Conservation (phyloP, 345 rosid genomes). For the Brassica rapa region DNA sequence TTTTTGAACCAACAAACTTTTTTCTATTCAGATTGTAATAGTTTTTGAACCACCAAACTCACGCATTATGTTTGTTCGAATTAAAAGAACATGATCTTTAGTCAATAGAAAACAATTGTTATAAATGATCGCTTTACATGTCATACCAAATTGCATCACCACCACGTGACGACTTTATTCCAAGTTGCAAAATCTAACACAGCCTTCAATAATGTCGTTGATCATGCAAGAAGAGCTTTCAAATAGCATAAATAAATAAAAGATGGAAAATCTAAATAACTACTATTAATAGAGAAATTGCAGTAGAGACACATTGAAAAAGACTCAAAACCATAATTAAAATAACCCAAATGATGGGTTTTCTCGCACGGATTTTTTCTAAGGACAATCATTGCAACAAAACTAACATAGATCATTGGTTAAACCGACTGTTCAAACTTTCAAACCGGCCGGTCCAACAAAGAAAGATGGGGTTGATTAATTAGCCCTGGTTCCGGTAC, state of each 20-base stretch:
- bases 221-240: background rate
- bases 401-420: conserved; percentile 24
- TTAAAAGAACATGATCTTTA: background rate
- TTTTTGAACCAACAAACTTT: background rate
- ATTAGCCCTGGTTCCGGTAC: conserved; percentile 36
- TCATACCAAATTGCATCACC: conserved; percentile 20
- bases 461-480: conserved; percentile 9
- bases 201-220: conserved; percentile 17
- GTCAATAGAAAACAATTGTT: background rate
- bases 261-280: background rate
- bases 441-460: conserved; percentile 35
- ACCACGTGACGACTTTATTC: background rate
- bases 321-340: conserved; percentile 38
- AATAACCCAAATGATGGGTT: conserved; percentile 40
- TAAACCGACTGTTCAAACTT: conserved; percentile 19
- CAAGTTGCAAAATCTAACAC: conserved; percentile 36
- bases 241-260: background rate
- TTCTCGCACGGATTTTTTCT: conserved; percentile 38
- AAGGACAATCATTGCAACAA: conserved; percentile 36
- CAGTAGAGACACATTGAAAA: conserved; percentile 31
- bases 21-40: background rate
- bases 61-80: background rate
- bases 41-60: background rate
- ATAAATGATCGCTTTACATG: background rate
- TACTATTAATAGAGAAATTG: conserved; percentile 31